Evolutionary conservation across 345 rosid species (phyloP).

Genomic region (Eucalyptus sideroxylon): DNA sequence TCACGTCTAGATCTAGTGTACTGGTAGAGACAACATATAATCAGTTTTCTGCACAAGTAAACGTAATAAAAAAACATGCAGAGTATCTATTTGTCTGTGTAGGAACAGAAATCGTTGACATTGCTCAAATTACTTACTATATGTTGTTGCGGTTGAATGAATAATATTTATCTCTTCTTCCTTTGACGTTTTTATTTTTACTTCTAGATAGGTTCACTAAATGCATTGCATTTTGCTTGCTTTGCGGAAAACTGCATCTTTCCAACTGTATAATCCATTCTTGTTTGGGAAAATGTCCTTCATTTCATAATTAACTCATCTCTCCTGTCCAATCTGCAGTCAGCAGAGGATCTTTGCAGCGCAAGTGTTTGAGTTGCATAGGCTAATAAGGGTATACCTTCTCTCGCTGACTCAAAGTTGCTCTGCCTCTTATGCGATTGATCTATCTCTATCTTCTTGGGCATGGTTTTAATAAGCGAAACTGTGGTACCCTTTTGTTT

Average conservation of each 20-base stretch:
- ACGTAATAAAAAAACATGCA: not conserved
- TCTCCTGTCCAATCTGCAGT: constrained; percentile 29
- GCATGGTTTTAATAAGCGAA: not conserved
- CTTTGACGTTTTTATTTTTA: not conserved
- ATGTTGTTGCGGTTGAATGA: not conserved
- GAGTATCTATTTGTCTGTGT: not conserved
- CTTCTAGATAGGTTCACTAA: not conserved
- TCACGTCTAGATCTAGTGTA: not conserved
- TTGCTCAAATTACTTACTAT: not conserved
- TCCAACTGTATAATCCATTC: not conserved
- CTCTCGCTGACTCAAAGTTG: not conserved
- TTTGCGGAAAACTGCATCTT: not conserved
- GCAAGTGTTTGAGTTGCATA: constrained; percentile 93
- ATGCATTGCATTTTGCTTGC: not conserved
- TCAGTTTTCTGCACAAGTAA: not conserved
- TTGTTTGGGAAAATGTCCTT: not conserved
- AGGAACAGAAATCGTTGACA: not conserved
- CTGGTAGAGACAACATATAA: not conserved
- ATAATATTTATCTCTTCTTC: not conserved
- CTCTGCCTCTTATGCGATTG: not conserved
- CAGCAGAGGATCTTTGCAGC: constrained; percentile 86
- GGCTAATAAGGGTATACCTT: constrained; percentile 67
- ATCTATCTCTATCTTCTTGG: not conserved
- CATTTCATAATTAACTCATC: not conserved
- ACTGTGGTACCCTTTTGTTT: not conserved